Base-by-base conservation (phyloP, 2,329 filamentous ascomycete genomes). In the Pseudohalonectria lignicola region DNA sequence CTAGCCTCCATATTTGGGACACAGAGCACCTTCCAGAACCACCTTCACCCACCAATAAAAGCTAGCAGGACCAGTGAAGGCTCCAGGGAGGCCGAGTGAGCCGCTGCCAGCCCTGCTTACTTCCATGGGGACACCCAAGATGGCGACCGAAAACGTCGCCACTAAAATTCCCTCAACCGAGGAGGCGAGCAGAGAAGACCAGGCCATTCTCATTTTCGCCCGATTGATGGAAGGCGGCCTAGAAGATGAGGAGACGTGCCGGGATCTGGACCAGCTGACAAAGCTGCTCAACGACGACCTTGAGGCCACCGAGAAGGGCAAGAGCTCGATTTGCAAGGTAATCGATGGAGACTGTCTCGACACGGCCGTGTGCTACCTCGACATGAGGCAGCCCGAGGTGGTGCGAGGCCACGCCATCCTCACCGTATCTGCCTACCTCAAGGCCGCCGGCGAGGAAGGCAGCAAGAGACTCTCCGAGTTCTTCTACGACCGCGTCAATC, bases 191-290 rank as follows among this genome's bases (percentile, higher is more conserved):
- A 35, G 74, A 61, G 61, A 72, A 48, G 79, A 85, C 52, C 67
- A 81, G 51, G 81, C 82, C 40, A 74, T 82, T 51, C 74, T 94
- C 41, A 79, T 90, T 48, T 76, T 95, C 47, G 88, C 88, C 18
- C 82, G 84, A 51, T 67, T 95, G 49, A 93, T 95, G 79, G 86
- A 93, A 55, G 86, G 86, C 32, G 87, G 86, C 38, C 77, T 88
- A 50, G 86, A 94, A 49, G 85, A 85, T 53, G 75, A 78, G 40
- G 79, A 84, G 47, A 82, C 75, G 11, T 79, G 73, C 49, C 60
- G 60, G 43, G 69, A 76, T 43, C 62, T 81, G 33, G 70, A 74
- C 46, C 58, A 61, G 39, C 67, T 81, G 39, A 77, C 76, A 32
- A 74, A 69, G 54, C 61, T 81, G 29, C 62, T 81, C 40, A 69